Base-by-base conservation (phyloP, 1,139 yeast genomes). In the Protomyces arabidopsidicola region DNA sequence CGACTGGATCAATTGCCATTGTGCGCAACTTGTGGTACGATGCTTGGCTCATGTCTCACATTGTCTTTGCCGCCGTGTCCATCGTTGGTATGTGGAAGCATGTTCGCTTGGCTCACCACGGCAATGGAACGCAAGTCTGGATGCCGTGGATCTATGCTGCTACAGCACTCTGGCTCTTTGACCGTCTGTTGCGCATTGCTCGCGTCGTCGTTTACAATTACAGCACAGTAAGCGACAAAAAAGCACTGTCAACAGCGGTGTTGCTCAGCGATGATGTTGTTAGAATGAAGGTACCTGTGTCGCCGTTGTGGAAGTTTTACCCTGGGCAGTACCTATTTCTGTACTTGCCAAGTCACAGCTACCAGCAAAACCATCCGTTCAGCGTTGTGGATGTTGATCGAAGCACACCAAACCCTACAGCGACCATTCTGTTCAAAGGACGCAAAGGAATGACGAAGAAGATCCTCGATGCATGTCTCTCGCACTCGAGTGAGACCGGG, bases 331-430 rank as follows among this genome's bases (percentile, higher is more conserved):
- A 81, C 71, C 84, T 82, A 1, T 86, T 79, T 70, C 74, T 86
- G 55, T 82, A 85, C 69, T 80, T 86, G 67, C 71, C 84, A 50
- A 66, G 69, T 36, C 68, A 67, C 36, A 65, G 71, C 39, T 79
- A 83, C 60, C 73, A 80, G 71, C 90, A 86, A 71, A 82, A 87
- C 0, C 91, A 87, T 73, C 91, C 91, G 0, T 86, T 86, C 70
- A 84, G 90, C 0, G 76, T 82, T 27, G 79, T 82, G 58, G 71
- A 69, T 58, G 55, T 48, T 9, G n/a, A 48, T 18, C 14, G 39
- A 18, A 20, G 42, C 27, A 14, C 16, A 20, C 27, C 18, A 3
- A 16, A n/a, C 4, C 53, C 53, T 2, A 56, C 48, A 20, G 53
- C 60, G 48, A 31, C 55, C 34, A 53, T 67, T 39, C 61, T 67